phyloP scores from a whole-genome alignment of 2,329 filamentous ascomycete genomes.

The Colletotrichum chlorophyti region DNA sequence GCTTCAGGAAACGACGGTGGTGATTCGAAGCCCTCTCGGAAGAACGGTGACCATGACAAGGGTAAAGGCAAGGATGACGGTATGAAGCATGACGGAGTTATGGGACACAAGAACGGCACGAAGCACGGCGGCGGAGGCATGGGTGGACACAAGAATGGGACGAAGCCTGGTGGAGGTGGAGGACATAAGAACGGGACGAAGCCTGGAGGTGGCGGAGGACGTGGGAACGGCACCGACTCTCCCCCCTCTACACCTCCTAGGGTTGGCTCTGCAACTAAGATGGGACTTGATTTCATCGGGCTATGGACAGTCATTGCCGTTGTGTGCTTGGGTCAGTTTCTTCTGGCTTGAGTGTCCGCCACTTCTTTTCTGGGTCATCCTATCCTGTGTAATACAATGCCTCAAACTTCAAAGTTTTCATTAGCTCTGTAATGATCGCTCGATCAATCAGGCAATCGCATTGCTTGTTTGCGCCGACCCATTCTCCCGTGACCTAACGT shows the following conservation, averaged over 20 bases:
- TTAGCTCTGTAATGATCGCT: neutral
- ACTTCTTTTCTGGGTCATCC: too few relatives aligned
- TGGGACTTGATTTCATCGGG: neutral
- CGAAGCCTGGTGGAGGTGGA: neutral
- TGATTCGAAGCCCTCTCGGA: too few relatives aligned
- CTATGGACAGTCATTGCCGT: slow-evolving; percentile 4
- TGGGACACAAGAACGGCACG: neutral
- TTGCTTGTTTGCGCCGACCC: too few relatives aligned
- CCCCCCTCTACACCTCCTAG: neutral
- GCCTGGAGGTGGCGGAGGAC: neutral
- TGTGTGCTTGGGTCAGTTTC: slow-evolving; percentile 11
- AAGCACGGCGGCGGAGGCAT: slow-evolving; percentile 1
- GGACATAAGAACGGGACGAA: neutral
- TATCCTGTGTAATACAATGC: too few relatives aligned
- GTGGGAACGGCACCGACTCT: neutral
- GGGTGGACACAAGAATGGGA: neutral
- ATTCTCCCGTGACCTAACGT: too few relatives aligned
- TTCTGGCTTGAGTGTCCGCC: slow-evolving; percentile 11
- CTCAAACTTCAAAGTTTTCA: neutral
- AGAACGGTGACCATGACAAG: neutral
- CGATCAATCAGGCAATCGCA: neutral
- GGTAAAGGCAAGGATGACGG: neutral
- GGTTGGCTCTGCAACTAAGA: neutral
- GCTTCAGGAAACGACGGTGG: neutral
- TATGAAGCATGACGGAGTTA: neutral